Evolutionary conservation across 192 early-diverging fungal genomes (phyloP).

Genomic region (Rhizoclosmatium globosum): DNA sequence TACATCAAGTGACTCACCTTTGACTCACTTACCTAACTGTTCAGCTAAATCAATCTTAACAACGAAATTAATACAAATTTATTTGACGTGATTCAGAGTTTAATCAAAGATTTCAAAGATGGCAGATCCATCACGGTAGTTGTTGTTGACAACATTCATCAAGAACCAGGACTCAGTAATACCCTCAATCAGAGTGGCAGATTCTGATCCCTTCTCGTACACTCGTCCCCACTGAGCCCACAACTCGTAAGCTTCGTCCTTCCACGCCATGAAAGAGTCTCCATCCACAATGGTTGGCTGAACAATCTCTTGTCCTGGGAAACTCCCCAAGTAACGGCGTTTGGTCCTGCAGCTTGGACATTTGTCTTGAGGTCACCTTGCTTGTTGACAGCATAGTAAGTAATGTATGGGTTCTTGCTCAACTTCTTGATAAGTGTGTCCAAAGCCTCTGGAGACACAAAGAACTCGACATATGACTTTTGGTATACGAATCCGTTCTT

Average conservation of each 20-base stretch:
- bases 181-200: conserved; percentile 62
- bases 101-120: conserved; percentile 73
- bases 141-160: conserved; percentile 94
- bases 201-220: conserved; percentile 62
- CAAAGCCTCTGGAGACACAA: conserved; percentile 77
- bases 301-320: conserved; percentile 95
- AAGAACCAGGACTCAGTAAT: conserved; percentile 85
- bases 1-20: too few species aligned
- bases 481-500: conserved; percentile 96
- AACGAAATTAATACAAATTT: background rate
- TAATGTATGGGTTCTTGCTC: conserved; percentile 69
- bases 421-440: conserved; percentile 76
- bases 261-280: conserved; percentile 92
- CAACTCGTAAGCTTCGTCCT: conserved; percentile 94
- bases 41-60: too few species aligned
- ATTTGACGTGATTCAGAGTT: background rate
- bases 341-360: conserved; percentile 83
- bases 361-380: conserved; percentile 91
- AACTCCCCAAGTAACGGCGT: conserved; percentile 98
- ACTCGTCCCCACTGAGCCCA: conserved; percentile 88
- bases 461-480: conserved; percentile 97
- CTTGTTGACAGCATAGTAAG: conserved; percentile 92
- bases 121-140: conserved; percentile 78
- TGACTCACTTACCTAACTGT: too few species aligned
- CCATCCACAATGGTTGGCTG: conserved; percentile 96